A percentile compares a stretch with the other conserved stretches of the same genome.
phyloP scores from a whole-genome alignment of 108 stramenopile genomes.

The Mediolabrus comicus region DNA sequence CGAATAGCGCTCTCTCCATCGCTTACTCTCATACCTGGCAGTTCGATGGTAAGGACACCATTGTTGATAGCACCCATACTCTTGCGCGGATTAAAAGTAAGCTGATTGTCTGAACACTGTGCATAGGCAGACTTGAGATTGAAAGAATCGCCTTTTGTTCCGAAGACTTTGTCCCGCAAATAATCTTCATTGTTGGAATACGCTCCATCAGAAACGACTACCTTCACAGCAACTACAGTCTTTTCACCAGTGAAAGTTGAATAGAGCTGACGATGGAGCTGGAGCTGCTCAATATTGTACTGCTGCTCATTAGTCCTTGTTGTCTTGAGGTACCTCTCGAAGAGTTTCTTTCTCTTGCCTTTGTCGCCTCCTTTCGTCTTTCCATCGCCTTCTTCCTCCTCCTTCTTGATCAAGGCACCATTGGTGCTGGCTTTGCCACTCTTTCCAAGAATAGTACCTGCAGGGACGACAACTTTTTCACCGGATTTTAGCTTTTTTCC shows the following conservation, averaged over 20 bases:
- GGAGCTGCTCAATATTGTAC: not conserved
- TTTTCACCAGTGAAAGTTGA: not conserved
- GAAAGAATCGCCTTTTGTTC: slow-evolving; percentile 19
- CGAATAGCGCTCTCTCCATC: not conserved
- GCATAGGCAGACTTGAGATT: slow-evolving; percentile 21
- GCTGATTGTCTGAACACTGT: slow-evolving; percentile 29
- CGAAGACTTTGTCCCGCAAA: slow-evolving; percentile 23
- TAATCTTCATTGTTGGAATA: not conserved
- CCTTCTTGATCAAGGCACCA: not conserved
- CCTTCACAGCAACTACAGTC: slow-evolving; percentile 35
- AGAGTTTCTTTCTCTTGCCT: too few relatives aligned
- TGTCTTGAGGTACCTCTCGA: not conserved
- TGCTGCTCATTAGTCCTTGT: not conserved
- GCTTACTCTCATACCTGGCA: not conserved
- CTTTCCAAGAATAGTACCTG: not conserved
- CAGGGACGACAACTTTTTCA: not conserved
- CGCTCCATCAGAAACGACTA: slow-evolving; percentile 6
- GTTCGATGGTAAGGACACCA: slow-evolving; percentile 5
- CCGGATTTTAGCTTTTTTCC: not conserved
- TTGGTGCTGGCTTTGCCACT: not conserved
- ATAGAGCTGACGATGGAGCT: not conserved
- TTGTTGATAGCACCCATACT: not conserved
- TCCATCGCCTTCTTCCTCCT: not conserved
- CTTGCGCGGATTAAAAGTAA: slow-evolving; percentile 7
- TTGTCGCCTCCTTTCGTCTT: not conserved